Base-by-base conservation (phyloP, 306 rosid genomes). In the Ochetophila trinervis region DNA sequence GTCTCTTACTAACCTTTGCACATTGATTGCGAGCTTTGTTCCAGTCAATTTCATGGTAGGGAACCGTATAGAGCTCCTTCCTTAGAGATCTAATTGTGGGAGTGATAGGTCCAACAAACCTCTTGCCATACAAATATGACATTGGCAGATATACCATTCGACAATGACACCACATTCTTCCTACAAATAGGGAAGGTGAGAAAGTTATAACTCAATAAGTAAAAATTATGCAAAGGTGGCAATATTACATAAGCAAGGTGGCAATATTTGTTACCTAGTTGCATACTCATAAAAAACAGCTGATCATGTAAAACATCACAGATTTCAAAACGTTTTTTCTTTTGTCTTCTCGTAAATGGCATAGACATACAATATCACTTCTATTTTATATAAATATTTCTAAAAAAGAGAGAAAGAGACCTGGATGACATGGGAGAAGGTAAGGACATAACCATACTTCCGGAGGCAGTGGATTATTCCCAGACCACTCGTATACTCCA, bases 111-210 rank as follows among this genome's bases (percentile, higher is more conserved):
- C 95, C 95, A 8, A 91, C 95, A 91, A 91, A 86, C 76, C 95
- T 84, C 86, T 86, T 91, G 63, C 95, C 97, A 70, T 91, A 91
- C 49, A 91, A 79, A 88, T 86, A 91, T 16, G 87, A 91, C 97
- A 91, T 88, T 55, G 97, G 97, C 81, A 91, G 74, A 81, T 91
- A 91, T 51, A 91, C 97, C 97, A 91, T 88, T 60, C 95, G 80
- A 69, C 97, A 91, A 70, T 91, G 97, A 77, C 97, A 91, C 97
- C 97, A 88, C 97, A 91, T 91, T 72, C 93, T 91, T 80, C 97
- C 97, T 91, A 85, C 67, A 79, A 55, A 69, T 60, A 34, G 60
- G 19, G 56, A 63, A 24, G 58, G 36, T 55, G 52, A 83, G n/a
- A n/a, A 16, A 0, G 17, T 11, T 11, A 11, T 47, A 23, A 12